These are phyloP conservation scores for Tetracladium setigerum DNA, from an alignment of 495 filamentous ascomycete genomes.

Conservation along the genomic window DNA sequence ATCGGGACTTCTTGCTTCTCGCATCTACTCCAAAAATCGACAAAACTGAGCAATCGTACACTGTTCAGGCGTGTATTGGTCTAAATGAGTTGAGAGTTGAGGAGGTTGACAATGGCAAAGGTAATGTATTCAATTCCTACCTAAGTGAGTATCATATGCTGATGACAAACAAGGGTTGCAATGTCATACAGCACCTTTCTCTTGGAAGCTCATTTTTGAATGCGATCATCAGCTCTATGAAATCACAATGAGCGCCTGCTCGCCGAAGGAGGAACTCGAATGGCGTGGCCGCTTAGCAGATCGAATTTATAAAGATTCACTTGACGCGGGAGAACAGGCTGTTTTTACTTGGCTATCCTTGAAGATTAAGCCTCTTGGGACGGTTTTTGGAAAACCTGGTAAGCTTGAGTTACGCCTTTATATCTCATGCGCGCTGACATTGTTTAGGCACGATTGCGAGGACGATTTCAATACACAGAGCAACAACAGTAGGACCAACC, in stretches of 20 bases:
- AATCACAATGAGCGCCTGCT: slow-evolving; percentile 82
- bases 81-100: slow-evolving; percentile 66
- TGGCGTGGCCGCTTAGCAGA: slow-evolving; percentile 56
- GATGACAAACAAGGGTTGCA: slow-evolving; percentile 54
- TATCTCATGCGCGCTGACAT: slow-evolving; percentile 6
- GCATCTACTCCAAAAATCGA: slow-evolving; percentile 55
- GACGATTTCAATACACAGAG: slow-evolving; percentile 72
- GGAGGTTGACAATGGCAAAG: slow-evolving; percentile 72
- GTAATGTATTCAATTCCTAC: slow-evolving; percentile 36
- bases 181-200: slow-evolving; percentile 77
- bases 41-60: slow-evolving; percentile 58
- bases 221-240: slow-evolving; percentile 70
- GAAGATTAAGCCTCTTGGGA: slow-evolving; percentile 65
- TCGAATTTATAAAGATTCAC: slow-evolving; percentile 33
- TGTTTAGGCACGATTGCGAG: slow-evolving; percentile 56
- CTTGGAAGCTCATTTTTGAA: slow-evolving; percentile 92
- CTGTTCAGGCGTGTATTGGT: slow-evolving; percentile 66
- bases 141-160: slow-evolving; percentile 8
- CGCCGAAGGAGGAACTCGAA: slow-evolving; percentile 66
- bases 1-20: slow-evolving; percentile 71
- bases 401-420: slow-evolving; percentile 4
- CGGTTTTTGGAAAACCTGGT: slow-evolving; percentile 61
- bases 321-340: slow-evolving; percentile 35
- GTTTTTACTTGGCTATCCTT: slow-evolving; percentile 55
- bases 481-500: slow-evolving; percentile 57